Percentiles rank a stretch among this genome's conserved stretches.
Evolutionary conservation across 345 rosid genomes (phyloP).

Genomic region (Corchorus olitorius): DNA sequence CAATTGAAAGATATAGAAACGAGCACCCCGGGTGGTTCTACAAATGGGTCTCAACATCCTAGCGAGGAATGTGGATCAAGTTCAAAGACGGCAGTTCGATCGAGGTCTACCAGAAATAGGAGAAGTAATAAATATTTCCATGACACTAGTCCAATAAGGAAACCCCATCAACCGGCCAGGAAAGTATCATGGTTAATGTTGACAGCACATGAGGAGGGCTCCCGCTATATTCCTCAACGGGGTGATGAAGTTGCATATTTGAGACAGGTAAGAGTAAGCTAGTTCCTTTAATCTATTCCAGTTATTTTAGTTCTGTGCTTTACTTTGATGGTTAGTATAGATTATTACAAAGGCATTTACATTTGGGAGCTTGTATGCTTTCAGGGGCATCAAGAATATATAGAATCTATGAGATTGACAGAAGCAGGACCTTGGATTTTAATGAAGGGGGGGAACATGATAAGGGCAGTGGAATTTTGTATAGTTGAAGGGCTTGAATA

Average conservation of each 20-base stretch:
- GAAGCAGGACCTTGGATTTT: conserved; percentile 80
- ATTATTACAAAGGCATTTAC: neutral
- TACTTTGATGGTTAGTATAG: neutral
- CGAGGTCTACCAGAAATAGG: conserved; percentile 86
- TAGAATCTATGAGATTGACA: conserved; percentile 38
- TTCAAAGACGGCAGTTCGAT: conserved; percentile 63
- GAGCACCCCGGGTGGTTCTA: conserved; percentile 23
- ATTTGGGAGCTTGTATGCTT: conserved; percentile 17
- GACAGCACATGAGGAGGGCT: conserved; percentile 80
- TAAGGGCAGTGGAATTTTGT: conserved; percentile 88
- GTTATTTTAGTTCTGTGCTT: conserved; percentile 4
- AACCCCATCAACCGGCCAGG: conserved; percentile 50
- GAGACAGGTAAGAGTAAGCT: conserved; percentile 68
- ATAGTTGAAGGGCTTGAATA: conserved; percentile 81
- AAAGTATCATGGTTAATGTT: conserved; percentile 84
- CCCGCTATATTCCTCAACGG: conserved; percentile 87
- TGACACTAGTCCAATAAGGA: conserved; percentile 62
- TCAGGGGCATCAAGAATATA: conserved; percentile 95
- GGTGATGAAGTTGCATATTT: conserved; percentile 88
- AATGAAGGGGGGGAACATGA: conserved; percentile 52
- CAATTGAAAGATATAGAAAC: conserved; percentile 37
- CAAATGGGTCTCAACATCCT: conserved; percentile 45
- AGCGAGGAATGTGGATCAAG: conserved; percentile 66
- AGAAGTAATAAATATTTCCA: conserved; percentile 57
- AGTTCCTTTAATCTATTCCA: conserved; percentile 22